Conservation (phyloP, 2,329 filamentous ascomycete species). For the Sporothrix euskadiensis region DNA sequence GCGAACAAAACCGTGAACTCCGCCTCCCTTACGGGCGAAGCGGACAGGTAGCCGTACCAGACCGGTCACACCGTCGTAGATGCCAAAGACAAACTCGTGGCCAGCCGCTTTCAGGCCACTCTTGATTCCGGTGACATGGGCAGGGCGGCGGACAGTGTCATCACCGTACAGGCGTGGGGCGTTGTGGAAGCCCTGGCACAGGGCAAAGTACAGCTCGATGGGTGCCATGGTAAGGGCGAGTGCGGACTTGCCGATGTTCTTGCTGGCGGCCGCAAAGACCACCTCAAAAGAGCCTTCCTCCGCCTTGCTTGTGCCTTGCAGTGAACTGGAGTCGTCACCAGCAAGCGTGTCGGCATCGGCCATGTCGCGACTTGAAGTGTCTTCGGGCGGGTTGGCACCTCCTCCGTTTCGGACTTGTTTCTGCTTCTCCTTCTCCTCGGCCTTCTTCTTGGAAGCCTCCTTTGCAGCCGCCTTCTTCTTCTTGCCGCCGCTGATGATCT, state of each 20-base stretch:
- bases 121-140: constrained; percentile 63
- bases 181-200: constrained; percentile 71
- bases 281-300: constrained; percentile 41
- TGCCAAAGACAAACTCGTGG: constrained; percentile 61
- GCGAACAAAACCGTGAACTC: constrained; percentile 46
- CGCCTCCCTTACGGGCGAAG: constrained; percentile 57
- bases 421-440: not conserved
- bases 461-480: constrained; percentile 56
- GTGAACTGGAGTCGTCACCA: constrained; percentile 31
- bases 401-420: not conserved
- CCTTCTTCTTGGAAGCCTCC: constrained; percentile 36
- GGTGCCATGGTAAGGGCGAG: constrained; percentile 57
- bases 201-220: constrained; percentile 59
- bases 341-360: constrained; percentile 24
- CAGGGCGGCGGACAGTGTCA: constrained; percentile 64
- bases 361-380: constrained; percentile 29
- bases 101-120: constrained; percentile 64
- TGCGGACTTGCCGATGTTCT: constrained; percentile 53
- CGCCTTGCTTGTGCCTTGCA: constrained; percentile 35
- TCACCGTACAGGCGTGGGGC: constrained; percentile 70
- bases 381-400: constrained; percentile 19
- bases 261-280: constrained; percentile 53
- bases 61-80: constrained; percentile 66
- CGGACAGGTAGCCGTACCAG: constrained; percentile 60
- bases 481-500: constrained; percentile 20